A percentile compares a stretch with the other conserved stretches of the same genome.
These are phyloP conservation scores for Capsicum baccatum DNA, from an alignment of 257 asterid species.

Conservation along the genomic window DNA sequence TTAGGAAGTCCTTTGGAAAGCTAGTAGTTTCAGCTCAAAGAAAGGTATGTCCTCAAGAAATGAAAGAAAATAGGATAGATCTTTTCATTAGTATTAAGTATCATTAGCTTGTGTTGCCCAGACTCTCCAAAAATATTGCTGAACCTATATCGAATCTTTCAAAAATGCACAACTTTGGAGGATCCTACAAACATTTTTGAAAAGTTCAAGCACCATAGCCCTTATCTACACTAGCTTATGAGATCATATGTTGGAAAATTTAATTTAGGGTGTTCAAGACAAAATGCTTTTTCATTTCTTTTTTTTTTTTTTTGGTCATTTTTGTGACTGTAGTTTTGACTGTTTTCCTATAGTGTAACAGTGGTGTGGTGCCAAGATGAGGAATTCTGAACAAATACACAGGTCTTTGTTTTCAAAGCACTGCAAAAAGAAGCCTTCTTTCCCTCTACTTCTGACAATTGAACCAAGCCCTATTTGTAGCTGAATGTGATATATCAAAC, in stretches of 20 bases:
- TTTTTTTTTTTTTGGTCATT: not conserved
- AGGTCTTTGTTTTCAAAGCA: slow-evolving; percentile 48
- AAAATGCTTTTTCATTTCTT: not conserved
- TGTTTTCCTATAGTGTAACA: slow-evolving; percentile 38
- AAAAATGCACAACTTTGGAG: too few species aligned
- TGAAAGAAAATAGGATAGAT: not conserved
- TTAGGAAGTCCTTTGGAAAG: not conserved
- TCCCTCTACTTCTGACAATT: slow-evolving; percentile 33
- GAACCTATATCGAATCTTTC: too few species aligned
- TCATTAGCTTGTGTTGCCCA: not conserved
- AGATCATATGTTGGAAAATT: not conserved
- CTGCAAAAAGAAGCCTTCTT: slow-evolving; percentile 40
- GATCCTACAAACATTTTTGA: too few species aligned
- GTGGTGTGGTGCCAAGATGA: slow-evolving; percentile 33
- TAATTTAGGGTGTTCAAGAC: not conserved
- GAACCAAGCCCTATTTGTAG: slow-evolving; percentile 38
- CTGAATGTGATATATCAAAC: slow-evolving; percentile 47
- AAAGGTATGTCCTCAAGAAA: not conserved
- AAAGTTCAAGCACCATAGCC: too few species aligned
- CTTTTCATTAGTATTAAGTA: not conserved
- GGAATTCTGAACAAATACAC: slow-evolving; percentile 41
- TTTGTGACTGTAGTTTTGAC: not conserved
- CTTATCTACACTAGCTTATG: not conserved
- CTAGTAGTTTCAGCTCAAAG: not conserved
- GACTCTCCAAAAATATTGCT: too few species aligned